Evolutionary conservation across 306 rosid species (phyloP).

Genomic region (Prunus davidiana): DNA sequence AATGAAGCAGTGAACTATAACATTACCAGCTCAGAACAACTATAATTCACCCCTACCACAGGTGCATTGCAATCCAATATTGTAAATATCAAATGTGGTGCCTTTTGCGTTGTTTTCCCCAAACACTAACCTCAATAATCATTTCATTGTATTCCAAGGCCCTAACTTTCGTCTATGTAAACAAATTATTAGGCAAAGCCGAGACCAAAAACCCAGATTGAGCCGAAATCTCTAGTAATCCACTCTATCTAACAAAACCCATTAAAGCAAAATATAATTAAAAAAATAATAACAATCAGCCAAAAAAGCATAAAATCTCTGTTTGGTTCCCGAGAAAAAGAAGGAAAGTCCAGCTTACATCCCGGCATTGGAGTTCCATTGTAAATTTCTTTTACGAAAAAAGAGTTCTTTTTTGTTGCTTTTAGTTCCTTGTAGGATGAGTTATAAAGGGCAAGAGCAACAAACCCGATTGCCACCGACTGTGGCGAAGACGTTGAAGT

Average conservation of each 20-base stretch:
- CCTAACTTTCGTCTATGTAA: background rate
- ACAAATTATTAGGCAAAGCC: background rate
- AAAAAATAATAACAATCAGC: background rate
- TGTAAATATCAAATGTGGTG: background rate
- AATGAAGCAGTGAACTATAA: background rate
- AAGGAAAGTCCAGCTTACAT: background rate
- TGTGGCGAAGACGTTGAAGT: constrained; percentile 81
- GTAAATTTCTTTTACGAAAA: background rate
- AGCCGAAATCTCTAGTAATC: background rate
- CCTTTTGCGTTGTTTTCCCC: background rate
- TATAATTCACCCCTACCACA: background rate
- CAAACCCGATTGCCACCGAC: constrained; percentile 89
- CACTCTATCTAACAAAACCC: background rate
- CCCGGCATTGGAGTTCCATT: background rate
- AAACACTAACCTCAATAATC: background rate
- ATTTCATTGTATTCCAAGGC: background rate
- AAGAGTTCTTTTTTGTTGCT: background rate
- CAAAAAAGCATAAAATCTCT: background rate
- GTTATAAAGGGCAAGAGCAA: background rate
- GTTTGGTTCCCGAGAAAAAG: background rate
- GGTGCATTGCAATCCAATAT: background rate
- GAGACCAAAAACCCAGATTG: background rate
- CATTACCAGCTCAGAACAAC: background rate
- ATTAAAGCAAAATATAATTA: background rate
- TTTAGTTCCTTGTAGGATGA: background rate